Evolutionary conservation across 495 filamentous ascomycete species (phyloP), one percentile per base, ranked within the genome.

Genomic region (Podospora comata): DNA sequence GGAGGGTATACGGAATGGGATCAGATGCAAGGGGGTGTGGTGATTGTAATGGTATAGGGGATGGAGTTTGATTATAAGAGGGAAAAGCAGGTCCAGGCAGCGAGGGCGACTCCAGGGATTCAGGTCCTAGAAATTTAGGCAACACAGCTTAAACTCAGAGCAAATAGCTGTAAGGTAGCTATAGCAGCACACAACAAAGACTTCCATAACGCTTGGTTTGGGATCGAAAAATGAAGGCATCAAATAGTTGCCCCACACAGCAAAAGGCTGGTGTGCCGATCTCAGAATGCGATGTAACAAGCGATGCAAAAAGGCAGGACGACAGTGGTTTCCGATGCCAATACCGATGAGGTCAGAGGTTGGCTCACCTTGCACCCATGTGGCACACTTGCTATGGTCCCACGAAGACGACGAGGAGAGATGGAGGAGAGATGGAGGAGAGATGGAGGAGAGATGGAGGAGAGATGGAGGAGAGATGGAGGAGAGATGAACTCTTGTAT

Each of bases 291-390:
- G 30, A 32, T 32, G 30, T 3, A 48, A 13, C 5, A 48, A 13
- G 39, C 11, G 39, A 48, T 9, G 39, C 39, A 48, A 48, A 11
- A 11, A 48, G 15, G 13, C 9, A 48, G 9, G 39, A 48, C 7
- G 39, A 48, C 39, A 48, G 7, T 32, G 30, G 9, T 48, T 48
- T 48, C 9, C 9, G 39, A 48, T 48, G 39, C 13, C 19, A 56
- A 53, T 60, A 30, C 18, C 58, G 59, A 58, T 65, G 61, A 63
- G 61, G 61, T 48, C 61, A 63, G 61, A 53, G 48, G 30, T 60
- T 34, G 59, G 44, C 44, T 20, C 39, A 55, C 56, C 44, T 19
- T 53, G 58, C 54, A 56, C 39, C 39, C 39, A 44, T 57, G 65
- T 34, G 59, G 59, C 58, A 60, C 64, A 64, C 39, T 15, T 15